These are phyloP conservation scores for Cephaloascus fragrans DNA, from an alignment of 805 yeast genomes.

Conservation along the genomic window DNA sequence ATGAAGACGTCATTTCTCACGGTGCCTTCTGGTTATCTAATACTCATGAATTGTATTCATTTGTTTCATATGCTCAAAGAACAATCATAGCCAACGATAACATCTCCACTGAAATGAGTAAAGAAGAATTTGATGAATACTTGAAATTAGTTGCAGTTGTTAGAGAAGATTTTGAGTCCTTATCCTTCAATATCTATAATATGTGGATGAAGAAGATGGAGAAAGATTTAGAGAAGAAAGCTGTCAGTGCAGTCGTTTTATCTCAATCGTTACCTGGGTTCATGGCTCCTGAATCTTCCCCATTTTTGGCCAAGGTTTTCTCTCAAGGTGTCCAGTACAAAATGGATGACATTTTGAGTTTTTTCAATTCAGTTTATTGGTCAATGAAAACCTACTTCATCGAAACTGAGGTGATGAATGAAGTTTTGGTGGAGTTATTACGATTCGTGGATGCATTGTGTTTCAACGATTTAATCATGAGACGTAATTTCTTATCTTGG, in stretches of 20 bases:
- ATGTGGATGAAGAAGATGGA: conserved; percentile 96
- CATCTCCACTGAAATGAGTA: conserved; percentile 75
- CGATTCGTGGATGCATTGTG: conserved; percentile 86
- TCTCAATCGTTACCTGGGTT: conserved; percentile 96
- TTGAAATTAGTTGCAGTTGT: conserved; percentile 82
- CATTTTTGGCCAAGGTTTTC: conserved; percentile 78
- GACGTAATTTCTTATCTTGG: conserved; percentile 93
- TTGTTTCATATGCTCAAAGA: conserved; percentile 87
- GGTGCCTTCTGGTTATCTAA: conserved; percentile 98
- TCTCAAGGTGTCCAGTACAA: conserved; percentile 62
- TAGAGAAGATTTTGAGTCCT: conserved; percentile 86
- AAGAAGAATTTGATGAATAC: conserved; percentile 83
- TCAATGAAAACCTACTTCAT: conserved; percentile 86
- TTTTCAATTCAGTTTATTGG: conserved; percentile 86
- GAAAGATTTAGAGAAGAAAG: conserved; percentile 81
- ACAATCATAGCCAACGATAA: conserved; percentile 83
- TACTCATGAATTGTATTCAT: conserved; percentile 90
- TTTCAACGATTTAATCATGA: conserved; percentile 91
- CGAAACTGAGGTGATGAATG: conserved; percentile 76
- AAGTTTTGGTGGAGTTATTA: conserved; percentile 74
- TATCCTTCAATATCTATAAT: conserved; percentile 88
- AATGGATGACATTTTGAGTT: conserved; percentile 90
- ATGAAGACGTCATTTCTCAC: conserved; percentile 78
- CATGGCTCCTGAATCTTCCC: conserved; percentile 73
- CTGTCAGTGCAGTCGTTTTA: conserved; percentile 88